A percentile compares a stretch with the other conserved stretches of the same genome.
phyloP scores from a whole-genome alignment of 768 basidiomycete species.

The Chalciporus pseudorubinellus region DNA sequence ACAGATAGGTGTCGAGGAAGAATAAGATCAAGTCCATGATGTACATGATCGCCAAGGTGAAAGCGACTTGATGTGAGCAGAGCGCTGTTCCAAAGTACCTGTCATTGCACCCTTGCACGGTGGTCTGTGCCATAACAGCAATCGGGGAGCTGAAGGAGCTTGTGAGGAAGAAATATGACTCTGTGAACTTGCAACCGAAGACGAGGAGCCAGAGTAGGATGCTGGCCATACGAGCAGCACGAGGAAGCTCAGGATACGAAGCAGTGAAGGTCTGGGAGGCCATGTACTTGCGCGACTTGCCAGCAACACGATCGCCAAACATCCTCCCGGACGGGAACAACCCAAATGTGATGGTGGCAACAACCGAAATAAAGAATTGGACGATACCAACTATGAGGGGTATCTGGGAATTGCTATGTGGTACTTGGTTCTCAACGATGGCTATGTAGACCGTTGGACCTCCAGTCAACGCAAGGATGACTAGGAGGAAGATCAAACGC shows the following conservation, averaged over 20 bases:
- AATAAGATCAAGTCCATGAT: constrained; percentile 96
- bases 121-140: constrained; percentile 94
- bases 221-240: constrained; percentile 75
- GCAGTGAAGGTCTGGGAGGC: constrained; percentile 99
- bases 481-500: constrained; percentile 85
- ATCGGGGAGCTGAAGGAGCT: constrained; percentile 96
- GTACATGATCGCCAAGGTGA: constrained; percentile 97
- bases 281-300: constrained; percentile 97
- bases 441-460: constrained; percentile 95
- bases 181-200: constrained; percentile 94
- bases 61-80: constrained; percentile 90
- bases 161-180: constrained; percentile 98
- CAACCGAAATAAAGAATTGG: constrained; percentile 89
- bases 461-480: constrained; percentile 88
- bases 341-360: constrained; percentile 79
- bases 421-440: constrained; percentile 65
- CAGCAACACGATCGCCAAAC: constrained; percentile 98
- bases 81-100: constrained; percentile 74
- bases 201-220: constrained; percentile 87
- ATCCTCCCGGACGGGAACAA: constrained; percentile 94
- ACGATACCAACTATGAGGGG: constrained; percentile 91
- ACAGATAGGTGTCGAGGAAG: constrained; percentile 99
- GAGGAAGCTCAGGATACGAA: constrained; percentile 80
- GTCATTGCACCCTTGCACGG: constrained; percentile 88
- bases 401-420: constrained; percentile 51